A percentile compares a stretch with the other conserved stretches of the same genome.
phyloP scores from a whole-genome alignment of 2,329 filamentous ascomycete genomes.

The Gliomastix tumulicola region DNA sequence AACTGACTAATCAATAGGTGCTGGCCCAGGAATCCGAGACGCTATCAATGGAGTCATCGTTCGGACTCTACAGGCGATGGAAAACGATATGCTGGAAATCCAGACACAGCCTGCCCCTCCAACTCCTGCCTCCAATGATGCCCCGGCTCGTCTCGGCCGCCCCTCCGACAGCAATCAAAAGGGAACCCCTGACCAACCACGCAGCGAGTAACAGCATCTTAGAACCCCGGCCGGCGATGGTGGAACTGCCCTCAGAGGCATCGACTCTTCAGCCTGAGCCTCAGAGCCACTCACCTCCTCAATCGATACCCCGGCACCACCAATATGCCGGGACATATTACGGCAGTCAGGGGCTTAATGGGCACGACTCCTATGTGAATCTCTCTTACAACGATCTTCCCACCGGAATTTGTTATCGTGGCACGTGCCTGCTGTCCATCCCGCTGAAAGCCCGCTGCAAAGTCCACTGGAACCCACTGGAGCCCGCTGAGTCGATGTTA shows the following conservation, averaged over 20 bases:
- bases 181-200: too few relatives aligned
- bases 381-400: slow-evolving; percentile 21
- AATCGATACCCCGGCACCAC: neutral
- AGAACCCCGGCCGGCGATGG: too few relatives aligned
- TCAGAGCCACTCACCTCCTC: too few relatives aligned
- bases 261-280: too few relatives aligned
- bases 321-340: slow-evolving; percentile 19
- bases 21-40: slow-evolving; percentile 32
- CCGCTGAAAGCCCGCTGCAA: too few relatives aligned
- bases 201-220: too few relatives aligned
- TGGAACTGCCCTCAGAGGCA: too few relatives aligned
- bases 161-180: neutral
- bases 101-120: slow-evolving; percentile 7
- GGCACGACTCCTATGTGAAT: slow-evolving; percentile 11
- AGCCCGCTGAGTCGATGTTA: too few relatives aligned
- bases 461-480: too few relatives aligned
- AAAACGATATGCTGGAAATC: slow-evolving; percentile 37
- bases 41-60: slow-evolving; percentile 42
- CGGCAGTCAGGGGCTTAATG: slow-evolving; percentile 10
- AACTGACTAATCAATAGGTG: slow-evolving; percentile 32
- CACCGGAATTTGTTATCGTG: too few relatives aligned
- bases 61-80: slow-evolving; percentile 44
- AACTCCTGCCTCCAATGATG: too few relatives aligned
- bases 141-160: neutral
- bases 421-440: too few relatives aligned